Conservation (phyloP, 768 basidiomycete species). For the Russula virescens region DNA sequence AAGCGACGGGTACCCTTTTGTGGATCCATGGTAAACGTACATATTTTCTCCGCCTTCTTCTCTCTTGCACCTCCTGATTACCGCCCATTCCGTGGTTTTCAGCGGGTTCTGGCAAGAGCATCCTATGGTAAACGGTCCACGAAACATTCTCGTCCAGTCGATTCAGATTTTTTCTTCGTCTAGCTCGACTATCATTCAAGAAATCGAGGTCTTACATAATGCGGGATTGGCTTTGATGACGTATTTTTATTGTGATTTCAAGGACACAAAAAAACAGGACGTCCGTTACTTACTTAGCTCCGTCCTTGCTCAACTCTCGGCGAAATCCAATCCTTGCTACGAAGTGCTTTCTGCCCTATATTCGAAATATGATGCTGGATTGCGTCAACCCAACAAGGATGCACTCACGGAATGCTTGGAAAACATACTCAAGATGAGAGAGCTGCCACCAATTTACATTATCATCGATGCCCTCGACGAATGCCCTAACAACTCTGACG, state of each 20-base stretch:
- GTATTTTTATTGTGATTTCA: conserved; percentile 1
- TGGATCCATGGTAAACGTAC: neutral
- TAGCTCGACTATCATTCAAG: neutral
- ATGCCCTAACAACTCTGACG: neutral
- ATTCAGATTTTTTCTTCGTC: too few relatives aligned
- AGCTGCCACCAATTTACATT: neutral
- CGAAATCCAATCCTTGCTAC: neutral
- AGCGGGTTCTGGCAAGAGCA: neutral
- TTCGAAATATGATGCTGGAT: neutral
- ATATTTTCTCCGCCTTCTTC: neutral
- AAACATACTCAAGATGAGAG: neutral
- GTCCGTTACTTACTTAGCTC: neutral
- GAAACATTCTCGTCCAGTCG: too few relatives aligned
- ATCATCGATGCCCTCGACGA: neutral
- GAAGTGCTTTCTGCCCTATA: neutral
- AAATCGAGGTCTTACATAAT: neutral
- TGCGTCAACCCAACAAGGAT: neutral
- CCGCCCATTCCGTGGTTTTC: neutral
- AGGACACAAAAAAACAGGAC: neutral
- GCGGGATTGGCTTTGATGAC: neutral
- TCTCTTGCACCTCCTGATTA: neutral
- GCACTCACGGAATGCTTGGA: neutral
- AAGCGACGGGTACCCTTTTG: neutral
- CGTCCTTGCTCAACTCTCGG: neutral
- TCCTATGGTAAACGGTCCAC: neutral